Base-by-base conservation (phyloP, 371 early-diverging fungal genomes). In the Massospora cicadina region DNA sequence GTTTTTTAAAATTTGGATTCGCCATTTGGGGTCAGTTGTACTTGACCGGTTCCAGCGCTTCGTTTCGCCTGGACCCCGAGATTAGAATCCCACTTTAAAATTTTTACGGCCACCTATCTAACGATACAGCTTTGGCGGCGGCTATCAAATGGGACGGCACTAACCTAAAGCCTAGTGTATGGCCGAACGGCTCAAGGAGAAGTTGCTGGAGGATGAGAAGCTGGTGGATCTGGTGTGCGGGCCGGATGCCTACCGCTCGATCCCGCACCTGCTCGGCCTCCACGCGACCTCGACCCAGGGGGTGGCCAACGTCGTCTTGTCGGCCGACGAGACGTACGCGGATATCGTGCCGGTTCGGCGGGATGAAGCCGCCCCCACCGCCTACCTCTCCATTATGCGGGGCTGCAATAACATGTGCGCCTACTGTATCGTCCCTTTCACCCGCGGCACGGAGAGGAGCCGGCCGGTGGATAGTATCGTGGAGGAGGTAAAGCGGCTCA, bases 321-420 rank as follows among this genome's bases (percentile, higher is more conserved):
- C 87, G 12, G 88, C 88, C 0, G 88, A 88, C 68, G 88, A 88
- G 71, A 87, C 88, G 1, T 88, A 88, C 68, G 86, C 88, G 0
- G 88, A 88, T 68, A 82, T 88, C 54, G 82, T 85, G 67, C 88
- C 88, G 0, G 78, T 87, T 68, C 75, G 88, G 29, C 71, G 85
- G 28, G 77, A 87, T 65, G 70, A 75, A 23, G 75, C 78, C 65
- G 76, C 74, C 65, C 76, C 80, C 17, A 76, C 81, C 32, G 88
- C 80, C 2, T 83, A 82, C 71, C 69, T 88, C 12, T 84, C 85
- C 1, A 79, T 88, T 43, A 88, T 88, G 88, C 72, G 88, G 31
- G 88, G 88, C 57, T 88, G 88, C 71, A 87, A 88, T 70, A 88
- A 88, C 66, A 88, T 88, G 88, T 88, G 88, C 65, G 77, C 80